Evolutionary conservation across 768 basidiomycete genomes (phyloP).

Genomic region (Russula compacta): DNA sequence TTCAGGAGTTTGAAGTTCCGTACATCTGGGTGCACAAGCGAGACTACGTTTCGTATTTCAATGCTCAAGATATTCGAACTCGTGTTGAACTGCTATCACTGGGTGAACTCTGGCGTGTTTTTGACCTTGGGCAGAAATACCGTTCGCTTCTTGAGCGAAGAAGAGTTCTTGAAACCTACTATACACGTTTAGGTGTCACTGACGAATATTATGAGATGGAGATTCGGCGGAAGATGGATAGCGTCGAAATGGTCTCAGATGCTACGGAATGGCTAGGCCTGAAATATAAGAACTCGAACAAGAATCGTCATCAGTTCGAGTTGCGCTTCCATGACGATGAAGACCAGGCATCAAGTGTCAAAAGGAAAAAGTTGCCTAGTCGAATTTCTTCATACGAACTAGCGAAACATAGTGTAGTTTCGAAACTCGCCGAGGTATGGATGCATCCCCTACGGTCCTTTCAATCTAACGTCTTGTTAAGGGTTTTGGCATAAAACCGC

Average conservation of each 20-base stretch:
- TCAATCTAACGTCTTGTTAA: constrained; percentile 25
- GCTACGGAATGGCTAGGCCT: constrained; percentile 84
- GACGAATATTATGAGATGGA: constrained; percentile 74
- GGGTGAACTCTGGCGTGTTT: constrained; percentile 86
- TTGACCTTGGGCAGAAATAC: constrained; percentile 81
- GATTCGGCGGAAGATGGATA: constrained; percentile 57
- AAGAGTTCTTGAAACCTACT: constrained; percentile 51
- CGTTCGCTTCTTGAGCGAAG: constrained; percentile 75
- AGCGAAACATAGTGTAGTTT: constrained; percentile 68
- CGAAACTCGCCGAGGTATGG: constrained; percentile 69
- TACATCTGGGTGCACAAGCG: constrained; percentile 92
- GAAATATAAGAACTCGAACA: constrained; percentile 72
- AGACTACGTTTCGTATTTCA: constrained; percentile 82
- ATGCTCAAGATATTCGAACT: constrained; percentile 51
- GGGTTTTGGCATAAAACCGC: constrained; percentile 78
- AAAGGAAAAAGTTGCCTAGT: constrained; percentile 75
- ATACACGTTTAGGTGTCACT: constrained; percentile 53
- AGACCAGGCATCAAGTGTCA: constrained; percentile 39
- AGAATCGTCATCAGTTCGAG: constrained; percentile 40
- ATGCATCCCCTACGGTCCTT: not conserved
- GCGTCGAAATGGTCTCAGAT: constrained; percentile 85
- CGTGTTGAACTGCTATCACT: constrained; percentile 64
- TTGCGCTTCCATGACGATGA: constrained; percentile 66
- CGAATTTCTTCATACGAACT: constrained; percentile 78
- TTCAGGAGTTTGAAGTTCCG: constrained; percentile 87